Evolutionary conservation across 805 yeast genomes (phyloP).

Genomic region (Myxozyma sirexii): DNA sequence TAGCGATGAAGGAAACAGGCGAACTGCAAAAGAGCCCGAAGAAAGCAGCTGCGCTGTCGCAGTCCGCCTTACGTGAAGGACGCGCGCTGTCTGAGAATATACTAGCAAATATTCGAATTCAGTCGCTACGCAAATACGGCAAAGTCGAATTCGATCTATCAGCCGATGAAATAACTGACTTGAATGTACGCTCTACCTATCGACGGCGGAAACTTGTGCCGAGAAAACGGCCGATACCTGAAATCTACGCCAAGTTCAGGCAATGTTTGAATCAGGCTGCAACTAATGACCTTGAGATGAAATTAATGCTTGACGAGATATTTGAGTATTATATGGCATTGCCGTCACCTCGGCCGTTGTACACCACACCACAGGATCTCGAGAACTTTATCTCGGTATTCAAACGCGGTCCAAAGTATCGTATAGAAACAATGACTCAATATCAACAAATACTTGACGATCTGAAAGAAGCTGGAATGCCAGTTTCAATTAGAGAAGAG

Average conservation of each 20-base stretch:
- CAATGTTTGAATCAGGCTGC: no score
- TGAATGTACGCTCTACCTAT: background rate
- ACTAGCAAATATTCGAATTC: background rate
- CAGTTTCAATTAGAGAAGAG: slow-evolving; percentile 41
- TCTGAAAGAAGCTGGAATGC: slow-evolving; percentile 39
- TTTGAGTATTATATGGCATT: slow-evolving; percentile 37
- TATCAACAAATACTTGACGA: slow-evolving; percentile 35
- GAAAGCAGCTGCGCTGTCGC: background rate
- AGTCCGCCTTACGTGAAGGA: background rate
- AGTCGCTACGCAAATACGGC: background rate
- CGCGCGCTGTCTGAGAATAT: background rate
- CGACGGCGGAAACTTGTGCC: background rate
- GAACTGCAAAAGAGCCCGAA: background rate
- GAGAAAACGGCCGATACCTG: background rate
- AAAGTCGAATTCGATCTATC: background rate
- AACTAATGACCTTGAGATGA: background rate
- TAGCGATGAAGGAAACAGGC: no score
- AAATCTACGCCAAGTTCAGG: background rate
- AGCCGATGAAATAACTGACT: background rate
- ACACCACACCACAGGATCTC: slow-evolving; percentile 40
- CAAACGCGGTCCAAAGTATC: slow-evolving; percentile 2
- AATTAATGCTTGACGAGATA: slow-evolving; percentile 1
- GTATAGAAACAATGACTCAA: slow-evolving; percentile 18
- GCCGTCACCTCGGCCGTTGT: slow-evolving; percentile 44
- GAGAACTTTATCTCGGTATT: slow-evolving; percentile 40